Percentiles rank a stretch among this genome's conserved stretches.
phyloP scores from a whole-genome alignment of 495 filamentous ascomycete genomes.

The Rhypophila decipiens region DNA sequence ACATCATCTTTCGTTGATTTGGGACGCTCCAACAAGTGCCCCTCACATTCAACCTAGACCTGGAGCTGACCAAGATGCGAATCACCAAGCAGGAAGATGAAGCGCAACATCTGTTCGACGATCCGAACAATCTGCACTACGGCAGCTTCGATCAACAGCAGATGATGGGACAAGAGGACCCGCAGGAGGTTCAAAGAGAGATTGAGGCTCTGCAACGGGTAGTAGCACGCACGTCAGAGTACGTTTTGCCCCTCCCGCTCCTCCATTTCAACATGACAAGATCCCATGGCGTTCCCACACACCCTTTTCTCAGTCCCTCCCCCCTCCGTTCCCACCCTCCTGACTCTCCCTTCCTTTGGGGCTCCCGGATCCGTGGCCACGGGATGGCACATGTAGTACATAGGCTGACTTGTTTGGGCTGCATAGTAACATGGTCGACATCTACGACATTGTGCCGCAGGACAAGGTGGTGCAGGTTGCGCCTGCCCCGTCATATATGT shows the following conservation, averaged over 20 bases:
- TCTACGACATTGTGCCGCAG: slow-evolving; percentile 51
- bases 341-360: background rate
- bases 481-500: slow-evolving; percentile 25
- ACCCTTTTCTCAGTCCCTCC: slow-evolving; percentile 1
- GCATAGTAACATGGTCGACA: slow-evolving; percentile 50
- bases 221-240: slow-evolving; percentile 51
- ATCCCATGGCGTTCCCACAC: background rate
- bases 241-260: slow-evolving; percentile 17
- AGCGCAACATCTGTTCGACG: slow-evolving; percentile 47
- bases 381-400: slow-evolving; percentile 3
- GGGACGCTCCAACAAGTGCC: too few species aligned
- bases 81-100: slow-evolving; percentile 39
- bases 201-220: slow-evolving; percentile 51
- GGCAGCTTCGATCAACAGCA: slow-evolving; percentile 49
- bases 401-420: slow-evolving; percentile 9
- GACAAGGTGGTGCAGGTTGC: slow-evolving; percentile 21
- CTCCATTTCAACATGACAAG: background rate
- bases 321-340: background rate
- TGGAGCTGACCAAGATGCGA: slow-evolving; percentile 8
- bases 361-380: slow-evolving; percentile 3
- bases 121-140: slow-evolving; percentile 45
- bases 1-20: background rate
- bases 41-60: background rate
- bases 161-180: slow-evolving; percentile 45
- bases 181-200: slow-evolving; percentile 51